phyloP scores from a whole-genome alignment of 2,329 filamentous ascomycete genomes.

The Thielaviopsis punctulata region DNA sequence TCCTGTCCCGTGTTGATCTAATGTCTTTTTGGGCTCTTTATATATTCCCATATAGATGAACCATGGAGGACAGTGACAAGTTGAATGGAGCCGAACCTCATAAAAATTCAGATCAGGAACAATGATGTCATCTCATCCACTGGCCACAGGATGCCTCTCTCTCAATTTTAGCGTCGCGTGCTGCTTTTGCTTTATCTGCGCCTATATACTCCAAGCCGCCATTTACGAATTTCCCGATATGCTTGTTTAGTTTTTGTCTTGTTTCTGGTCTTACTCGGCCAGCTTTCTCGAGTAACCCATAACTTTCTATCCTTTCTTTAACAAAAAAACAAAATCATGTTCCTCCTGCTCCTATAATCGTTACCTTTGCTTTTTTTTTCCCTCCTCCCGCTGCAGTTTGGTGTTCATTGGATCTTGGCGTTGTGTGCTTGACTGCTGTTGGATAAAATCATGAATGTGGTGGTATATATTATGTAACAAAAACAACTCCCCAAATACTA shows the following conservation, averaged over 20 bases:
- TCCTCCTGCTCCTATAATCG: background rate
- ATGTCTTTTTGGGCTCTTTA: background rate
- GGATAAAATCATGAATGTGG: background rate
- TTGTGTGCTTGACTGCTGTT: no score
- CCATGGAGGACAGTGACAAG: no score
- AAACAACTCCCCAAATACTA: slow-evolving; percentile 20
- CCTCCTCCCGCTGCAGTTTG: no score
- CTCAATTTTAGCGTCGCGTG: background rate
- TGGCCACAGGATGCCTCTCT: background rate
- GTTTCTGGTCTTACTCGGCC: background rate
- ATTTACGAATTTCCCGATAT: slow-evolving; percentile 9
- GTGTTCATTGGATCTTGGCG: no score
- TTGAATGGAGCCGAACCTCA: background rate
- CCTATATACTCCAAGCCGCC: background rate
- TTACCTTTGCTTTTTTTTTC: background rate
- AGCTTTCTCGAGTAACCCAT: background rate
- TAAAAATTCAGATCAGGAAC: background rate
- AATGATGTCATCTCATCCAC: no score
- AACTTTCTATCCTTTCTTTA: no score
- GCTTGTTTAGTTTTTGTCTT: background rate
- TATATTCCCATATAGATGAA: background rate
- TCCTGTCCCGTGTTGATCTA: background rate
- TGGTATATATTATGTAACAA: slow-evolving; percentile 1
- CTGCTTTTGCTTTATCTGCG: background rate
- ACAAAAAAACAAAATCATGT: background rate